These are phyloP conservation scores for Omphalotus olearius DNA, from an alignment of 1,284 basidiomycete species.

Conservation along the genomic window DNA sequence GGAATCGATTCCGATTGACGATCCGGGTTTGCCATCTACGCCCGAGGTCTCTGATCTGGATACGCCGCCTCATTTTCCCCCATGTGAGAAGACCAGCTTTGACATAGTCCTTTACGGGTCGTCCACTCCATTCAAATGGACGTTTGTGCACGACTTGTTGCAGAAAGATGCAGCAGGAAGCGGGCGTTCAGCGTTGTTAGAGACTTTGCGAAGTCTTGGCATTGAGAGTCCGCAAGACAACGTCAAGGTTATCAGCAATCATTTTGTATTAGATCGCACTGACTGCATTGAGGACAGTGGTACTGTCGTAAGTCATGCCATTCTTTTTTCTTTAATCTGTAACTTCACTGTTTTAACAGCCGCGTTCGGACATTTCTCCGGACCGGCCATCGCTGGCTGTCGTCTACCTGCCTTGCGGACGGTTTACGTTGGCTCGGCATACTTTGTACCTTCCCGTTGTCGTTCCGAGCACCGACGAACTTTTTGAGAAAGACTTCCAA, in stretches of 20 bases:
- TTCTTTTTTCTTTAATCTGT: conserved; percentile 26
- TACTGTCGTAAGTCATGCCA: conserved; percentile 38
- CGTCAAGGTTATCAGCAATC: conserved; percentile 14
- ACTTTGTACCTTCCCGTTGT: conserved; percentile 59
- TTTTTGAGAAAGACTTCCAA: conserved; percentile 35
- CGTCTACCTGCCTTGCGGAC: conserved; percentile 53
- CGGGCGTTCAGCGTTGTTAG: neutral
- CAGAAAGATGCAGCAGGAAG: conserved; percentile 24
- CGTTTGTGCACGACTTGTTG: conserved; percentile 51
- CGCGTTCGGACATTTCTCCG: conserved; percentile 31
- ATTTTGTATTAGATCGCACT: conserved; percentile 21
- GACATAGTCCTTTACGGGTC: conserved; percentile 61
- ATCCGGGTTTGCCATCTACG: conserved; percentile 33
- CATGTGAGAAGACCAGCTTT: conserved; percentile 33
- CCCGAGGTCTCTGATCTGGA: conserved; percentile 34
- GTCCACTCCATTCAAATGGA: conserved; percentile 52
- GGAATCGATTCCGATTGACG: conserved; percentile 15
- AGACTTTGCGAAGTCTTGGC: conserved; percentile 12
- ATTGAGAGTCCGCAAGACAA: conserved; percentile 24
- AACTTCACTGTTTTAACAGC: conserved; percentile 42
- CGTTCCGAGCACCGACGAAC: conserved; percentile 27
- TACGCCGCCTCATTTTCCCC: conserved; percentile 18
- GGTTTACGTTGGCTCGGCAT: conserved; percentile 43
- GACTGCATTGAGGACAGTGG: conserved; percentile 46
- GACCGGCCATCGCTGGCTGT: conserved; percentile 58